Conservation (phyloP, 106 monocot genomes). For the Dioscorea zingiberensis region DNA sequence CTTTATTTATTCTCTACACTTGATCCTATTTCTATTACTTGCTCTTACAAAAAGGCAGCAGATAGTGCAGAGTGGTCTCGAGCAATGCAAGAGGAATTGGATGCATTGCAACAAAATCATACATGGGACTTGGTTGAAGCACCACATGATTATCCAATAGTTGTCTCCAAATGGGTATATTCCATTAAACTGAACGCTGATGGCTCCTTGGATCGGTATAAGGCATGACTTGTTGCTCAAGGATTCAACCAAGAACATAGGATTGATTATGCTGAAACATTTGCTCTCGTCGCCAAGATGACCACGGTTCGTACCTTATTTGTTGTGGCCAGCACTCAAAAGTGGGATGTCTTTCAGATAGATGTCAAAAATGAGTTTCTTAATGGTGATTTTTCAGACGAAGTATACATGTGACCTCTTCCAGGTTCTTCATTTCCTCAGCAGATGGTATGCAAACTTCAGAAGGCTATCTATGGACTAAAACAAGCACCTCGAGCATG, state of each 20-base stretch:
- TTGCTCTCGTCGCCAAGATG: conserved; percentile 23
- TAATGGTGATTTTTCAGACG: conserved; percentile 19
- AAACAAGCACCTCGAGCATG: conserved; percentile 30
- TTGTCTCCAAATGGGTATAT: conserved; percentile 8
- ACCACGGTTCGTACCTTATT: conserved; percentile 17
- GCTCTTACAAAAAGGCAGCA: conserved; percentile 9
- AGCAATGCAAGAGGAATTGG: conserved; percentile 20
- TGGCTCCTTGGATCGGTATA: conserved; percentile 23
- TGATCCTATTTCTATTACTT: conserved; percentile 6
- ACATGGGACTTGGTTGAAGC: background rate
- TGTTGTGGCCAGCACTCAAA: background rate
- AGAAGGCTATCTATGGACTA: conserved; percentile 20
- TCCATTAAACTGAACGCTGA: conserved; percentile 7
- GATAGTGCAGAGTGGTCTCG: conserved; percentile 15
- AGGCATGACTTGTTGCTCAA: conserved; percentile 17
- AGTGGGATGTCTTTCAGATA: conserved; percentile 15
- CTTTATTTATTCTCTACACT: conserved; percentile 12
- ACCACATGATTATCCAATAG: background rate
- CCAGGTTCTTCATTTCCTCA: background rate
- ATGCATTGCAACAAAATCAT: background rate
- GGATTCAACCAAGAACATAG: conserved; percentile 20
- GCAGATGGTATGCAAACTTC: conserved; percentile 14
- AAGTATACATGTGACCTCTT: conserved; percentile 21
- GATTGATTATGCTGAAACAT: conserved; percentile 28
- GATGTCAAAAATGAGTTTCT: conserved; percentile 29